These are phyloP conservation scores for Irpex sp. DNA, from an alignment of 1,284 basidiomycete species.

Conservation along the genomic window DNA sequence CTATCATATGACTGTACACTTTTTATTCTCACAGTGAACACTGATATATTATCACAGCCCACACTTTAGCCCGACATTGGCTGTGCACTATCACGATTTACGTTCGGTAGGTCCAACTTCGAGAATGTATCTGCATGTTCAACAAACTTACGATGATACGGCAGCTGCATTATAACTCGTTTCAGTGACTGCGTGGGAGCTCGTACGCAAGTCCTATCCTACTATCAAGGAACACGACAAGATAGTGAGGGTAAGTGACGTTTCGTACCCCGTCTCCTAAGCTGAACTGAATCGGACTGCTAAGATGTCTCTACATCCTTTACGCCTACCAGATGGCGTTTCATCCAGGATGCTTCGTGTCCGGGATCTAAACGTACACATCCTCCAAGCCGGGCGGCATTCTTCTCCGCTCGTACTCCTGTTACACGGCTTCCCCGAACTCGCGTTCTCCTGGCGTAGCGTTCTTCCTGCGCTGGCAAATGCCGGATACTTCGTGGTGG, in stretches of 20 bases:
- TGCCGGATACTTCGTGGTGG: conserved; percentile 33
- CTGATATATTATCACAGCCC: neutral
- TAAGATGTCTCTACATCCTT: neutral
- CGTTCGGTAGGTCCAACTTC: neutral
- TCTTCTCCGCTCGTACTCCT: conserved; percentile 48
- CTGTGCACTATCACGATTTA: neutral
- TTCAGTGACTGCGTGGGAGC: too few relatives aligned
- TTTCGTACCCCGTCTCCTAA: neutral
- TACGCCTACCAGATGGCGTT: conserved; percentile 10
- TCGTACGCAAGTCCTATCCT: too few relatives aligned
- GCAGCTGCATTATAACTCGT: too few relatives aligned
- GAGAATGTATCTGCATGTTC: neutral
- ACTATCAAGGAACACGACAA: too few relatives aligned
- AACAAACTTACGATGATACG: too few relatives aligned
- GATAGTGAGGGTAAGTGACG: too few relatives aligned
- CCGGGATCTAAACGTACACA: conserved; percentile 44
- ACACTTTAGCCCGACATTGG: neutral
- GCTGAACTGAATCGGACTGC: neutral
- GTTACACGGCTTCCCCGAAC: conserved; percentile 64
- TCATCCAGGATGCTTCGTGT: conserved; percentile 20
- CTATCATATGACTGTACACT: neutral
- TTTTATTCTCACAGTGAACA: neutral
- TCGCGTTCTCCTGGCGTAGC: conserved; percentile 62
- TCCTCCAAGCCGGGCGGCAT: conserved; percentile 44
- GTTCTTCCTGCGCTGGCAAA: conserved; percentile 46